Evolutionary conservation across 306 rosid species (phyloP).

Genomic region (Rosa chinensis): DNA sequence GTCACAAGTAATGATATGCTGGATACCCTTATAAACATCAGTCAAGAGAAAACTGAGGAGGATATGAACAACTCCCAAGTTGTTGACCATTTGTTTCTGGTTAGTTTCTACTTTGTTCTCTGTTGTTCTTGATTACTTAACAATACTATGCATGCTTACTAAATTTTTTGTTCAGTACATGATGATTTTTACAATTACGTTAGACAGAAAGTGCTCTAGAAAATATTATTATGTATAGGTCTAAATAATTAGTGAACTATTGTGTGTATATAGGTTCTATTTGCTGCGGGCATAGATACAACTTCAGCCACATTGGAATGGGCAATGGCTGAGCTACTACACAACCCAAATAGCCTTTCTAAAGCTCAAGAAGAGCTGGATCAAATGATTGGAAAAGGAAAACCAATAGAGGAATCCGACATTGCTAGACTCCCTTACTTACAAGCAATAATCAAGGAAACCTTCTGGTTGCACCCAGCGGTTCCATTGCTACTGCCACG

Average conservation of each 20-base stretch:
- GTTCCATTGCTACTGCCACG: constrained; percentile 17
- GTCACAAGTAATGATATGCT: not conserved
- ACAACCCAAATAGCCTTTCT: not conserved
- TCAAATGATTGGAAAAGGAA: constrained; percentile 16
- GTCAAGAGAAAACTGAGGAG: not conserved
- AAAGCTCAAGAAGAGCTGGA: constrained; percentile 10
- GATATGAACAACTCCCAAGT: not conserved
- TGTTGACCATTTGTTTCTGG: constrained; percentile 1
- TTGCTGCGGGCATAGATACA: constrained; percentile 18
- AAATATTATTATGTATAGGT: not conserved
- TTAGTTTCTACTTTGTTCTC: not conserved
- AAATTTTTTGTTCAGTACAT: not conserved
- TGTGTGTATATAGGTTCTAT: constrained; percentile 9
- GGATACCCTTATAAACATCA: constrained; percentile 2
- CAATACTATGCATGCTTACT: not conserved
- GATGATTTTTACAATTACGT: not conserved
- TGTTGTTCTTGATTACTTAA: not conserved
- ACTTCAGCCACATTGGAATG: constrained; percentile 15
- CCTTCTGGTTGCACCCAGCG: constrained; percentile 22
- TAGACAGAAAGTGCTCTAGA: not conserved
- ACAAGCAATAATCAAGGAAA: constrained; percentile 29
- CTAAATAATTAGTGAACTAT: not conserved
- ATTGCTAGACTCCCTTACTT: constrained; percentile 21
- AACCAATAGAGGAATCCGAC: constrained; percentile 3
- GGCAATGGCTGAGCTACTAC: constrained; percentile 26